Evolutionary conservation across 2,329 filamentous ascomycete species (phyloP), one percentile per base, ranked within the genome.

Genomic region (Fusarium piperis): DNA sequence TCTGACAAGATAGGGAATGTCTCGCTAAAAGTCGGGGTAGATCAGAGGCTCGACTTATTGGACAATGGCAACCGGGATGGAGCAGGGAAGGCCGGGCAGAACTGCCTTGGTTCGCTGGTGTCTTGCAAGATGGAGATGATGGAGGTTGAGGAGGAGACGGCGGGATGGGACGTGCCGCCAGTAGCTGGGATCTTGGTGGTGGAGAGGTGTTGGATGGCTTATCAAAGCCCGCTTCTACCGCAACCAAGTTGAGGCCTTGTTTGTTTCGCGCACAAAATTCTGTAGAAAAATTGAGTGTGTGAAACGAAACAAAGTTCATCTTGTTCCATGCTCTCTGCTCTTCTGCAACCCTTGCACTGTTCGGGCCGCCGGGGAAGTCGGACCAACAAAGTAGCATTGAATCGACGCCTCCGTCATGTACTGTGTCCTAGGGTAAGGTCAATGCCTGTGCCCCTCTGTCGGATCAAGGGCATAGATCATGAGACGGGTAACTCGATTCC

Each of bases 1-100:
- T 44, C 61, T 64, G 62, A 56, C 39, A 64, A 70, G 61, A 72
- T 61, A 74, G 62, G 70, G 64, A 67, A 53, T 62, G 48, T 72
- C 62, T 70, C 46, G 61, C 73, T 74, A 74, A 76, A 77, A 68
- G 69, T 76, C 66, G 74, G 74, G 74, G 73, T 76, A 76, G 51
- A 48, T 30, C 38, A 51, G 57, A 44, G 28, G 16, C 52, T 56
- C 35, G 13, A 20, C 6, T 67, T 30, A 75, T 76, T 75, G 72
- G 74, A 57, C 52, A 67, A 71, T 71, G 55, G 63, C 62, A 60
- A 41, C 60, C 62, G 35, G 62, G 71, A 56, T 65, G 58, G 28
- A 33, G 44, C 59, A 62, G 59, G 56, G 63, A 18, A 62, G 51
- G 44, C 41, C 56, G 59, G 41, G 48, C 32, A 16, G 28, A 59